Evolutionary conservation across 176 grass and related monocot genomes (phyloP).

Genomic region (Dendrocalamus sinicus): DNA sequence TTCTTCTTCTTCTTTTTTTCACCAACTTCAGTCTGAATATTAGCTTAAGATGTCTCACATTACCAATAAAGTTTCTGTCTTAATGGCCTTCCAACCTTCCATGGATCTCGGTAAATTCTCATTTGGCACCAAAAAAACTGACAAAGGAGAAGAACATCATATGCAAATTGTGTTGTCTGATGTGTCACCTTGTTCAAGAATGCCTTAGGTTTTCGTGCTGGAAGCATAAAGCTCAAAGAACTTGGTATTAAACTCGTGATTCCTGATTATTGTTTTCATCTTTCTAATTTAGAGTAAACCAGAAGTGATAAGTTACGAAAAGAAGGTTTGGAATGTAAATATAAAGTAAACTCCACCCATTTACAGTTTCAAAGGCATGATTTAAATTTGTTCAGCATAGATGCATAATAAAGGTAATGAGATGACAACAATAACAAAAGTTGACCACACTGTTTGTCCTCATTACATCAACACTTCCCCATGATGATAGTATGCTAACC

Average conservation of each 20-base stretch:
- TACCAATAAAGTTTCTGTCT: neutral
- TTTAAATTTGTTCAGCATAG: neutral
- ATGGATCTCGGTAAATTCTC: neutral
- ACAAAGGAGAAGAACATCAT: neutral
- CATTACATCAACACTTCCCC: conserved; percentile 3
- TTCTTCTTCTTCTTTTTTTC: neutral
- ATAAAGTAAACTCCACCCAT: neutral
- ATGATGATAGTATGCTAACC: conserved; percentile 17
- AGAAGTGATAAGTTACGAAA: neutral
- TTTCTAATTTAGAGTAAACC: neutral
- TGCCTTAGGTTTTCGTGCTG: neutral
- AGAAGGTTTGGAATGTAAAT: neutral
- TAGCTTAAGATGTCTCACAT: neutral
- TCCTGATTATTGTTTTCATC: neutral
- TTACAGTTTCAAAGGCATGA: neutral
- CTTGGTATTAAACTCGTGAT: neutral
- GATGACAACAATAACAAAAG: conserved; percentile 2
- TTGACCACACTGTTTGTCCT: conserved; percentile 19
- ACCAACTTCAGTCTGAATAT: neutral
- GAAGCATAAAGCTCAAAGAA: neutral
- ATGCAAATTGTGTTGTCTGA: neutral
- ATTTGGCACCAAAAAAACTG: neutral
- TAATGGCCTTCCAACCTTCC: conserved; percentile 23
- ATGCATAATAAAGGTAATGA: conserved; percentile 14
- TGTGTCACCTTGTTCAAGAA: conserved; percentile 10